These are phyloP conservation scores for Pelargonium fulgidum DNA, from an alignment of 441 rosid genomes.

Conservation along the genomic window DNA sequence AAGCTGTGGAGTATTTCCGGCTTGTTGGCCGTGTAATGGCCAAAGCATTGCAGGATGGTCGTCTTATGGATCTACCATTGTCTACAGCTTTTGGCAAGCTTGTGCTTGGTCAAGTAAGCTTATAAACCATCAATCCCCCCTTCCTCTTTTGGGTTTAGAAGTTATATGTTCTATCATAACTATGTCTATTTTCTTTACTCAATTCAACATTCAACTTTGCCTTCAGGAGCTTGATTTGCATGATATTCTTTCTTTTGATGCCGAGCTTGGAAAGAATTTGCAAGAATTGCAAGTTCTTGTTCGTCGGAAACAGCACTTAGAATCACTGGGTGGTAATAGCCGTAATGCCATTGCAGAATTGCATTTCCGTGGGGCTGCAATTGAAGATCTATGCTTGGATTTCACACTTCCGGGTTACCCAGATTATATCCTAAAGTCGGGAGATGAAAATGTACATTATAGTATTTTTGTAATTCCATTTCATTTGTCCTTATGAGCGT, in stretches of 20 bases:
- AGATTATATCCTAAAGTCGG: slow-evolving; percentile 66
- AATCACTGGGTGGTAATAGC: slow-evolving; percentile 37
- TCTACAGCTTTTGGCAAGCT: slow-evolving; percentile 12
- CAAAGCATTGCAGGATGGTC: slow-evolving; percentile 11
- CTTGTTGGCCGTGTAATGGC: slow-evolving; percentile 12
- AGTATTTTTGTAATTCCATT: slow-evolving; percentile 10
- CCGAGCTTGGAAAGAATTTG: slow-evolving; percentile 79
- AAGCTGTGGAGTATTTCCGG: slow-evolving; percentile 6
- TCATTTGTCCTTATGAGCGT: not conserved
- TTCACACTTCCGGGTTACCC: slow-evolving; percentile 98
- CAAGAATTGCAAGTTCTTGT: slow-evolving; percentile 80
- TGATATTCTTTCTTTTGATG: slow-evolving; percentile 75
- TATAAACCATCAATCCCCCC: not conserved
- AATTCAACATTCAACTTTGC: not conserved
- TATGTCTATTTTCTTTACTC: not conserved
- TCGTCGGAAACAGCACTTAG: slow-evolving; percentile 67
- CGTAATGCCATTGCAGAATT: slow-evolving; percentile 38
- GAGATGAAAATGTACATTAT: slow-evolving; percentile 64
- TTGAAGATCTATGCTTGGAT: slow-evolving; percentile 88
- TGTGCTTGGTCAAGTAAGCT: slow-evolving; percentile 10
- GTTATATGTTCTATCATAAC: not conserved
- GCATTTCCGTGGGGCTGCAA: slow-evolving; percentile 50
- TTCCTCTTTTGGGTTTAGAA: not conserved
- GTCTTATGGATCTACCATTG: slow-evolving; percentile 7
- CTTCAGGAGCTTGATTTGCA: slow-evolving; percentile 96